phyloP scores from a whole-genome alignment of 257 asterid genomes.

The Catharanthus roseus region DNA sequence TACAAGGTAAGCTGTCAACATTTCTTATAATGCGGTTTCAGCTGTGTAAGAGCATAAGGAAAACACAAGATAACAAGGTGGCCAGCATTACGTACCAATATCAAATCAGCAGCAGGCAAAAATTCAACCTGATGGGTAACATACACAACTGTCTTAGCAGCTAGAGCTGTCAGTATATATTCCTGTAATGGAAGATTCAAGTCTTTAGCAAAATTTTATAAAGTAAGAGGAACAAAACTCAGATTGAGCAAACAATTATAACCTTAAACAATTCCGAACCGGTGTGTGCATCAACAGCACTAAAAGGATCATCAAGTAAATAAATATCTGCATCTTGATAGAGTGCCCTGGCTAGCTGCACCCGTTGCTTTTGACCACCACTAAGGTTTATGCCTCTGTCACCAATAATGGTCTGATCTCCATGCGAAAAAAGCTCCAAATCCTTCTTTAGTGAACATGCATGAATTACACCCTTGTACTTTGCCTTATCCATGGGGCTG shows the following conservation, averaged over 20 bases:
- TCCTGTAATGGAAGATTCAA: constrained; percentile 56
- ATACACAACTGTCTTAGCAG: constrained; percentile 71
- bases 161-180: constrained; percentile 81
- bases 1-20: background rate
- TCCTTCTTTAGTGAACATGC: constrained; percentile 93
- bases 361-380: constrained; percentile 98
- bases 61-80: constrained; percentile 5
- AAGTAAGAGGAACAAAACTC: background rate
- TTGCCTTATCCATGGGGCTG: constrained; percentile 90
- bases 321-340: constrained; percentile 96
- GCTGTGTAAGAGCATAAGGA: too few relatives aligned
- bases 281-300: constrained; percentile 99
- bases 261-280: constrained; percentile 94
- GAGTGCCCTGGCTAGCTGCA: constrained; percentile 96
- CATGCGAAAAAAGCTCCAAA: constrained; percentile 87
- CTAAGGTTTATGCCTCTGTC: constrained; percentile 98
- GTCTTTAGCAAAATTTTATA: constrained; percentile 25
- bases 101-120: constrained; percentile 91
- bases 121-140: constrained; percentile 99
- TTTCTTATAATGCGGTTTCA: background rate
- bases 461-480: constrained; percentile 78
- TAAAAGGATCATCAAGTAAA: constrained; percentile 95
- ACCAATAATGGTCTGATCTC: constrained; percentile 96
- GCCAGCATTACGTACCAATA: constrained; percentile 54
- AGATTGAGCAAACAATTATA: constrained; percentile 3